These are phyloP conservation scores for Tolypocladium inflatum DNA, from an alignment of 2,329 filamentous ascomycete genomes.

Conservation along the genomic window DNA sequence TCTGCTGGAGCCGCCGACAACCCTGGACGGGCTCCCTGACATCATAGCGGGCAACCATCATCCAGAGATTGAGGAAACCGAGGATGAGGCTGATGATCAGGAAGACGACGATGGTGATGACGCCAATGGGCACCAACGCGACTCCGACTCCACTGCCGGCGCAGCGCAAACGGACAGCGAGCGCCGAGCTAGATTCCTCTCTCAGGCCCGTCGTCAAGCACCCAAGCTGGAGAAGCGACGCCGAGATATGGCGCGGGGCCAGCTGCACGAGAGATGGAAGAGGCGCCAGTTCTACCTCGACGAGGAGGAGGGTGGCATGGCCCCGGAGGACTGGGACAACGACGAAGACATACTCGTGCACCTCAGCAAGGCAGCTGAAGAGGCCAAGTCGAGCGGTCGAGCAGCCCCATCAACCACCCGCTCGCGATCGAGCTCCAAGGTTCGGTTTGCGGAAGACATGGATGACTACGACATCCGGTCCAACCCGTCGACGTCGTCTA, in stretches of 20 bases:
- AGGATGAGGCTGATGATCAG: slow-evolving; percentile 16
- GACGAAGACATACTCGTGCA: slow-evolving; percentile 46
- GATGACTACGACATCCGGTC: slow-evolving; percentile 62
- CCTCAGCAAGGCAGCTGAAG: slow-evolving; percentile 17
- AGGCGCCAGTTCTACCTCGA: slow-evolving; percentile 74
- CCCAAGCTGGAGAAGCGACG: slow-evolving; percentile 29
- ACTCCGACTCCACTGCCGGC: background rate
- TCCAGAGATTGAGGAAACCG: slow-evolving; percentile 13
- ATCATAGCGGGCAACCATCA: slow-evolving; percentile 24
- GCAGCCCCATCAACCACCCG: slow-evolving; percentile 16
- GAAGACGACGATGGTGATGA: slow-evolving; percentile 12
- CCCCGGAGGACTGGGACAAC: slow-evolving; percentile 54
- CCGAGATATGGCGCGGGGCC: slow-evolving; percentile 35
- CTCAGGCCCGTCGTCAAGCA: slow-evolving; percentile 23
- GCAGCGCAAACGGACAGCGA: slow-evolving; percentile 27
- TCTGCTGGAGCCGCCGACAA: slow-evolving; percentile 34
- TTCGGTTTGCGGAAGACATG: slow-evolving; percentile 64
- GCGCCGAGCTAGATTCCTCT: slow-evolving; percentile 25
- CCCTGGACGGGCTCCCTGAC: slow-evolving; percentile 31
- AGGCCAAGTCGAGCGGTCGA: slow-evolving; percentile 31
- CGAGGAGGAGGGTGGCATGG: slow-evolving; percentile 67
- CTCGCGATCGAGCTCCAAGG: slow-evolving; percentile 68
- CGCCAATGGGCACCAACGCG: slow-evolving; percentile 12
- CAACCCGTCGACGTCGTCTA: slow-evolving; percentile 63
- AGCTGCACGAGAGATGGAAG: slow-evolving; percentile 64